Evolutionary conservation across 1,139 yeast species (phyloP), one percentile per base, ranked within the genome.

Genomic region (Arxiozyma bovina): DNA sequence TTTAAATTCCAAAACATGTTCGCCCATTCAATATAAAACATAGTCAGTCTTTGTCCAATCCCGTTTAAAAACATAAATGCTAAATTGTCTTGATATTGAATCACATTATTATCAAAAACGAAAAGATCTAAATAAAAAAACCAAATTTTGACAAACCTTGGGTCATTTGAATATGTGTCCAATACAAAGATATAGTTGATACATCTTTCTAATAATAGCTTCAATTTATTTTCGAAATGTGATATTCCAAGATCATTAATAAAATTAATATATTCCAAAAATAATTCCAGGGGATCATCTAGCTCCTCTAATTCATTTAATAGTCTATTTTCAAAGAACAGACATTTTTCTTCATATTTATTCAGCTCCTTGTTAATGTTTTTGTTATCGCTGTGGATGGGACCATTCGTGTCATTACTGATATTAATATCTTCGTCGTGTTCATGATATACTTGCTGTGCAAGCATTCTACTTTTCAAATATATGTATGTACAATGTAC

Each of bases 21-120:
- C 1, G 96, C 91, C 70, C 87, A 89, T 59, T 83, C 88, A 65
- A 90, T 96, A 65, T 90, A 93, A 67, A 78, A 90, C 34, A 83
- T 65, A 0, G 96, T 83, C 54, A 88, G 73, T 50, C 76, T 76
- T 43, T 67, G 68, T 0, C 96, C 98, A 42, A 93, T 87, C 52
- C 78, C 81, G 61, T 85, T 84, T 55, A 85, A 79, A 49, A 85
- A 82, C 66, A 93, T 73, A 66, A 85, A 90, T 1, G 80, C 75
- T 66, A 85, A 90, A 4, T 87, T 76, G 53, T 86, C 94, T 45
- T 68, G 60, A 41, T 54, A 55, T 22, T 58, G 60, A 25, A 44
- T 50, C 9, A 50, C 42, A 22, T 58, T 50, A 41, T 51, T 41
- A 34, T 18, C 50, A 4, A 57, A 50, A 12, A 45, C 34, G 50